Base-by-base conservation (phyloP, 83 land plant species). In the Picea engelmannii region DNA sequence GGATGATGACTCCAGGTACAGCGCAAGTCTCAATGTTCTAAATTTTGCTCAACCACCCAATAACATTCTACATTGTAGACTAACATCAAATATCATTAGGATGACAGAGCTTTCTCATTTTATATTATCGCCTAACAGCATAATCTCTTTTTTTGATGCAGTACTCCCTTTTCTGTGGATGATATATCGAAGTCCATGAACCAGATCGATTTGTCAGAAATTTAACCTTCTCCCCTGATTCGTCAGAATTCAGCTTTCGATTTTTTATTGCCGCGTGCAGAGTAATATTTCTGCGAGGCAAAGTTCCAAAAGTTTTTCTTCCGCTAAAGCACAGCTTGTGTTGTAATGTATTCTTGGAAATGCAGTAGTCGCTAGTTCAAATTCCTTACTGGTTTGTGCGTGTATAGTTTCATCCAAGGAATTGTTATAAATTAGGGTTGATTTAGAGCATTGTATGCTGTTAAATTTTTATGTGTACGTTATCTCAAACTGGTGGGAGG, bases 1-100 rank as follows among this genome's bases (percentile, higher is more conserved):
- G 88, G 99, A 97, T 81, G 99, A 97, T 81, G 99, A 97, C 81
- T 97, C 98, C 12, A 95, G 99, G 98, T 92, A 82, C 52, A 42
- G 2, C 7, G 4, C 47, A 38, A 17, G 58, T 23, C 58, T 73
- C 1, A 9, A 21, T 47, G 76, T 18, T 21, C 9, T 47, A n/a
- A 4, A 20, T 44, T 69, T 35, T 69, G 47, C 74, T 6, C 47
- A 69, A 69, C 9, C 20, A 18, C 4, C 47, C 47, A 35, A 18
- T 69, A n/a, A n/a, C n/a, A 17, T 69, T 18, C 20, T 38, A 69
- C 74, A 6, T 16, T 69, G 10, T 18, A 69, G 20, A 69, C 38
- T 47, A 69, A 38, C 47, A 69, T 69, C 70, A 67, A 7, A 68
- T 35, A 68, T 17, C 6, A 67, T 27, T 31, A 16, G 74, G 17